Evolutionary conservation across 139 green algal species (phyloP), one percentile per base, ranked within the genome.

Genomic region (Picochlorum sp.): DNA sequence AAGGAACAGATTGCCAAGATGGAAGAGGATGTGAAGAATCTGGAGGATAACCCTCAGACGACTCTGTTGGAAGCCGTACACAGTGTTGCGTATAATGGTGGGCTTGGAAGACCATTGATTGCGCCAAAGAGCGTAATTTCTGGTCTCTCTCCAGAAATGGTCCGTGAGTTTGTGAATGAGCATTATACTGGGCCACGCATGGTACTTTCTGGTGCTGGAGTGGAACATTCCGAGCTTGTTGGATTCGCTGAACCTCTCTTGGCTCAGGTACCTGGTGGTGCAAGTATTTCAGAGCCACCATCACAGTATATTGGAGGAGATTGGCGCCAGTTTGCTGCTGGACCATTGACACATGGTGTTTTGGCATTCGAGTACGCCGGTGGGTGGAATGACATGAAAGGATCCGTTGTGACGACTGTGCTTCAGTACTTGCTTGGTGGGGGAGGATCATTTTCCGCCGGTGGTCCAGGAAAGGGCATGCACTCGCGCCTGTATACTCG

Each of bases 401-500:
- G 76, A 18, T 74, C 81, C 4, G 76, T 92, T 18, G 81, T 81
- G 6, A 83, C 89, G 68, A 94, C 86, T 57, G 82, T 97, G 49
- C 79, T 95, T 37, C 88, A 88, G 66, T 92, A 90, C 65, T 79
- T 97, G 60, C 68, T 97, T 70, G 92, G 92, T 5, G 92, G 92
- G 20, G 92, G 92, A 66, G 86, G 83, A 60, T 94, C 84, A 41
- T 98, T 98, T 79, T 92, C 81, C 11, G 76, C 84, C 24, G 83
- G 78, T 16, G 87, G 86, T 28, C 87, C 91, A 16, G 92, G 92
- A 72, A 98, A 98, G 77, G 92, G 92, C 74, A 98, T 98, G 92
- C 90, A 98, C 85, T 90, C 79, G 4, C 76, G 91, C 4, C 78
- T 98, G 51, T 98, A 98, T 84, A 91, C 82, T 1, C 81, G 88